Conservation (phyloP, 2,329 filamentous ascomycete genomes). For the Thielaviopsis musarum region DNA sequence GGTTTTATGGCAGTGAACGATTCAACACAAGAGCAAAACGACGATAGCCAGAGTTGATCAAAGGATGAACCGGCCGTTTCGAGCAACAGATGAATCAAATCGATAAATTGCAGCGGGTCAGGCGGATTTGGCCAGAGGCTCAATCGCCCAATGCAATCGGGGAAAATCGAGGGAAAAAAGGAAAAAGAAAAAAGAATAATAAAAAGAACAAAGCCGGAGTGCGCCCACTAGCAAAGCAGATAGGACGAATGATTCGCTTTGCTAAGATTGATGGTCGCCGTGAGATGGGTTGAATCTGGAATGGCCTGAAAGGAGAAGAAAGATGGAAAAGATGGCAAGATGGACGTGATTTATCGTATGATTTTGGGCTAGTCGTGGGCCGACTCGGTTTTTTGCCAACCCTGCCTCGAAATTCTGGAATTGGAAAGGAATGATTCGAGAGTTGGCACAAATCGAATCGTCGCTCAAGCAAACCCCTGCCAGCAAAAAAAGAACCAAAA, state of each 20-base stretch:
- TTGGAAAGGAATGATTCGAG: not conserved
- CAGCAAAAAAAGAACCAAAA: not conserved
- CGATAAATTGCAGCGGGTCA: not conserved
- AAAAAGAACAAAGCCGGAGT: not conserved
- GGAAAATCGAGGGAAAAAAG: not conserved
- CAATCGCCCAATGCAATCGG: not conserved
- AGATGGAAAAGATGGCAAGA: slow-evolving; percentile 12
- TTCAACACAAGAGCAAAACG: not conserved
- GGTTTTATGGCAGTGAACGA: not conserved
- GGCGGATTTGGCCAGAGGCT: not conserved
- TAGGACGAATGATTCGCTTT: not conserved
- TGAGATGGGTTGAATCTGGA: slow-evolving; percentile 12
- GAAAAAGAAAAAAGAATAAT: not conserved
- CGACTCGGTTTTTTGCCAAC: slow-evolving; percentile 3
- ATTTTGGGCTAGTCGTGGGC: slow-evolving; percentile 2
- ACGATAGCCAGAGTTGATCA: not conserved
- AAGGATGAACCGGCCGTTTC: not conserved
- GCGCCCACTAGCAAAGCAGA: not conserved
- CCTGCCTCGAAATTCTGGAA: not conserved
- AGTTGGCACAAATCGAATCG: not conserved
- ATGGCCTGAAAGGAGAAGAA: slow-evolving; percentile 15
- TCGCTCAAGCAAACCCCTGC: not conserved
- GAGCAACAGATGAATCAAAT: not conserved
- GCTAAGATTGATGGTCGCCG: not conserved
- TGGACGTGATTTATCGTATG: slow-evolving; percentile 9